Evolutionary conservation across 2,329 filamentous ascomycete genomes (phyloP).

Genomic region (Tothia fuscella): DNA sequence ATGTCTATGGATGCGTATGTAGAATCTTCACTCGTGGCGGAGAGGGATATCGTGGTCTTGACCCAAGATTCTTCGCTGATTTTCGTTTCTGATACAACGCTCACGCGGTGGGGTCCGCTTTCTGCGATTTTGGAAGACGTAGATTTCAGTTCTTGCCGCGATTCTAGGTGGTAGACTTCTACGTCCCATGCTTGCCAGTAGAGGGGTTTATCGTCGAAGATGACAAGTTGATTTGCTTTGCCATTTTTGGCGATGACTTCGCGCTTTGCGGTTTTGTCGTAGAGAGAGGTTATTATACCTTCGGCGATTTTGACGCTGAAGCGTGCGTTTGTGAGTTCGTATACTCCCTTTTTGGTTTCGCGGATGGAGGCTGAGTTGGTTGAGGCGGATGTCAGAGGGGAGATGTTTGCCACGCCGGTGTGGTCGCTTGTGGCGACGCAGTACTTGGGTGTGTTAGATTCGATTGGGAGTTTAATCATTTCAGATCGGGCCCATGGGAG

Average conservation of each 20-base stretch:
- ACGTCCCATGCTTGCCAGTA: constrained; percentile 99
- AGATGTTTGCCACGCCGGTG: constrained; percentile 32
- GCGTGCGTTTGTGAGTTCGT: constrained; percentile 67
- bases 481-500: constrained; percentile 75
- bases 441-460: constrained; percentile 10
- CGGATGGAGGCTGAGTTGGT: constrained; percentile 32
- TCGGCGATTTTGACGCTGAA: constrained; percentile 60
- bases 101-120: constrained; percentile 61
- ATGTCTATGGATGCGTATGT: constrained; percentile 57
- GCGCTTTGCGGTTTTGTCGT: constrained; percentile 59
- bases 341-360: constrained; percentile 48
- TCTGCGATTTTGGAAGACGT: constrained; percentile 61
- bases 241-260: constrained; percentile 62
- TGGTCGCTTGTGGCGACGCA: constrained; percentile 21
- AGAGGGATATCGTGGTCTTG: constrained; percentile 72
- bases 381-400: constrained; percentile 18
- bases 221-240: constrained; percentile 81
- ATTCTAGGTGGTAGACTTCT: constrained; percentile 88
- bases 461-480: constrained; percentile 49
- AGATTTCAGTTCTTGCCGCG: constrained; percentile 61
- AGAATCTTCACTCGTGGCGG: constrained; percentile 51
- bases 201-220: constrained; percentile 93
- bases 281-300: constrained; percentile 73
- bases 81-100: constrained; percentile 69
- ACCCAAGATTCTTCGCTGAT: constrained; percentile 82